Evolutionary conservation across 2,329 filamentous ascomycete species (phyloP).

Genomic region (Xylaria sp.): DNA sequence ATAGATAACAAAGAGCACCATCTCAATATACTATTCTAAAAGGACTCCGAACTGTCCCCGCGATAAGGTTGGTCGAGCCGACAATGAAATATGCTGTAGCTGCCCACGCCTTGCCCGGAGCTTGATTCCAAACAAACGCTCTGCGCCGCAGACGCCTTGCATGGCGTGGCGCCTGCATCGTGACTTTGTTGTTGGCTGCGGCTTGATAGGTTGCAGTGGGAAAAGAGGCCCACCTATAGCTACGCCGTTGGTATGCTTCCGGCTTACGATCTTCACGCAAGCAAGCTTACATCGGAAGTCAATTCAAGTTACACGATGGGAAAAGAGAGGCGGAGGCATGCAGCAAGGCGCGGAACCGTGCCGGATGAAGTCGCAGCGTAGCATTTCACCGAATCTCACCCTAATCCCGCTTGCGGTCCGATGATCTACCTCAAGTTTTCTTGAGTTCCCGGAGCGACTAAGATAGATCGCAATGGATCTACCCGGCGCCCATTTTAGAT

Average conservation of each 20-base stretch:
- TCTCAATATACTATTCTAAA: neutral
- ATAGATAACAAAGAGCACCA: too few species aligned
- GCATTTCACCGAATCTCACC: neutral
- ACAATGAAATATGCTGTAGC: neutral
- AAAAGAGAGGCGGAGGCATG: neutral
- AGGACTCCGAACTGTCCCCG: conserved; percentile 12
- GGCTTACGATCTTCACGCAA: neutral
- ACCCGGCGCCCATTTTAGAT: neutral
- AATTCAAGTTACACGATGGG: neutral
- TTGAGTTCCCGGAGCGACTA: neutral
- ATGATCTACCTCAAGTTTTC: neutral
- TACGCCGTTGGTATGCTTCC: conserved; percentile 3
- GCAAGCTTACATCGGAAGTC: neutral
- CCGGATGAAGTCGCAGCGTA: neutral
- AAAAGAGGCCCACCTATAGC: neutral
- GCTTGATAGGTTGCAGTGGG: neutral
- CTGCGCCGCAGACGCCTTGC: neutral
- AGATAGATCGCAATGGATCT: neutral
- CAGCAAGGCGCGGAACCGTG: neutral
- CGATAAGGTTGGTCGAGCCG: neutral
- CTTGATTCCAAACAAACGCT: neutral
- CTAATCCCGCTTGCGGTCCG: neutral
- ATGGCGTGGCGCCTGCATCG: neutral
- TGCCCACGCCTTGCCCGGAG: neutral
- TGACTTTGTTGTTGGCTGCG: neutral